phyloP scores from a whole-genome alignment of 345 rosid species.

The Euphorbia peplus region DNA sequence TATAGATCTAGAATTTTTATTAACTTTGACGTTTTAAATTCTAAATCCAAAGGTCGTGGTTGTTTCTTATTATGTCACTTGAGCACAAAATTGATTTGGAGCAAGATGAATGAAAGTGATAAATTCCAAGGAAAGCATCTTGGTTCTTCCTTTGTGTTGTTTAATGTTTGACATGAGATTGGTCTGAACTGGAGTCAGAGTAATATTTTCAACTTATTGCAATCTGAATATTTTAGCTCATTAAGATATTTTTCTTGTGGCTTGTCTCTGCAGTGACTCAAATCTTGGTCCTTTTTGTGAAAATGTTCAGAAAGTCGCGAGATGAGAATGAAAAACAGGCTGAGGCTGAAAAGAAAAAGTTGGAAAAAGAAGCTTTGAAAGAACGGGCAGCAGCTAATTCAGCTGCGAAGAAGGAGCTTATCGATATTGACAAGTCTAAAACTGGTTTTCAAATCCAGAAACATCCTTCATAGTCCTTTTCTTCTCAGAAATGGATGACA shows the following conservation, averaged over 20 bases:
- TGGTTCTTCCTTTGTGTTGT: not conserved
- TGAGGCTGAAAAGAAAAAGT: slow-evolving; percentile 84
- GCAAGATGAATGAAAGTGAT: slow-evolving; percentile 1
- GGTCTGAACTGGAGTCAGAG: not conserved
- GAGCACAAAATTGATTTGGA: too few species aligned
- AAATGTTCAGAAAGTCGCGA: slow-evolving; percentile 76
- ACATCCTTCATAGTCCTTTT: slow-evolving; percentile 15
- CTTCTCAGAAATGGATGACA: not conserved
- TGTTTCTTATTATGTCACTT: too few species aligned
- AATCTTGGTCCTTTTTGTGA: slow-evolving; percentile 68
- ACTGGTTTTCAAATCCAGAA: slow-evolving; percentile 33
- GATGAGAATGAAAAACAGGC: slow-evolving; percentile 81
- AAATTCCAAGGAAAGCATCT: not conserved
- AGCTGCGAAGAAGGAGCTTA: slow-evolving; percentile 50
- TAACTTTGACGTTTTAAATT: not conserved
- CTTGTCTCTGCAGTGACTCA: slow-evolving; percentile 70
- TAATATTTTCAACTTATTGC: slow-evolving; percentile 1
- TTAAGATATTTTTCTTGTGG: slow-evolving; percentile 5
- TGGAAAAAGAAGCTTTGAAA: slow-evolving; percentile 85
- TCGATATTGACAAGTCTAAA: slow-evolving; percentile 31
- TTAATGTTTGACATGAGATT: not conserved
- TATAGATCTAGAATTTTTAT: not conserved
- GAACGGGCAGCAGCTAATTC: slow-evolving; percentile 45
- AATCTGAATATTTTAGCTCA: not conserved
- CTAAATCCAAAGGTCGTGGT: not conserved